Base-by-base conservation (phyloP, 345 rosid species). In the Capsella bursapastoris region DNA sequence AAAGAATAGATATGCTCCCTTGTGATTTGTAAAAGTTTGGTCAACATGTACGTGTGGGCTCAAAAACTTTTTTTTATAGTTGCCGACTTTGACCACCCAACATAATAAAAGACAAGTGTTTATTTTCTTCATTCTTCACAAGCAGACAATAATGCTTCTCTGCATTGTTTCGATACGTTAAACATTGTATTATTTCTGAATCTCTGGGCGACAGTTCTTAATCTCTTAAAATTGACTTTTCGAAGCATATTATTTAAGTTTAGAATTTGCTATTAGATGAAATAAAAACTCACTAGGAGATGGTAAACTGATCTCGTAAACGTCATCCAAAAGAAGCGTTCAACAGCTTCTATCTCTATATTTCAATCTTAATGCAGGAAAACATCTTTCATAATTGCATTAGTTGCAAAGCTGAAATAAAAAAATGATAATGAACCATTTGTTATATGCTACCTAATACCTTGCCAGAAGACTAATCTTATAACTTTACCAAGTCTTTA, bases 81-180 rank as follows among this genome's bases (percentile, higher is more conserved):
- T 75, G 79, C 79, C 79, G 14, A 52, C 49, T 28, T 75, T 68
- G 79, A 75, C 79, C 32, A 22, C 2, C 25, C 25, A 52, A 51
- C 2, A 49, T 51, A 37, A 18, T 18, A 29, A 40, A 7, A 41
- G 1, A 31, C 3, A 60, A 18, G 6, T 58, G 6, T 58, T 18
- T 18, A 34, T 2, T 2, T 59, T 28, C 3, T 15, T 35, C 63
- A 9, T 35, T 57, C 38, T 27, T 58, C 70, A 44, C 72, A 66
- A 65, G 6, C 38, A 65, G 71, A n/a, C 78, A 74, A 47, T 47
- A 37, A 25, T 73, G 40, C 64, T 64, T 4, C 13, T 25, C 56
- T 31, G 13, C 45, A 35, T 37, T 59, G 16, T 15, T 40, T 37
- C 38, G 8, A 56, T 22, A 35, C 4, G 41, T 12, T 52, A 72